Percentiles rank a stretch among this genome's conserved stretches.
These are phyloP conservation scores for Syzygium oleosum DNA, from an alignment of 345 rosid genomes.

Conservation along the genomic window DNA sequence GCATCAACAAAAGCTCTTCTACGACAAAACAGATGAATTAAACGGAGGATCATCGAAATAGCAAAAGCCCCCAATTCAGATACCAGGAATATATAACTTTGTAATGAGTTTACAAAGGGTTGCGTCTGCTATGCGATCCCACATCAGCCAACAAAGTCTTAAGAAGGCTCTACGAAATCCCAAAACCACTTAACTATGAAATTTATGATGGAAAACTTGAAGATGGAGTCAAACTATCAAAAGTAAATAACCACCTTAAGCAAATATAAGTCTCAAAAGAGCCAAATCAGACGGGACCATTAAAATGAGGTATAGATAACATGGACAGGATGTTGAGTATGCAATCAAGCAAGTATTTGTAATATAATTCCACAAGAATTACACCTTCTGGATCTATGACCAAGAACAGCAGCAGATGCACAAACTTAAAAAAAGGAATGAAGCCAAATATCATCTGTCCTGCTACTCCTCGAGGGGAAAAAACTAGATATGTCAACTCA, in stretches of 20 bases:
- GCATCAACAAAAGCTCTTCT: not conserved
- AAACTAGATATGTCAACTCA: not conserved
- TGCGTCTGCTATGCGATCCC: not conserved
- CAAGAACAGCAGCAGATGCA: not conserved
- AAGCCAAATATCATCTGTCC: not conserved
- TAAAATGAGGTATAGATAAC: not conserved
- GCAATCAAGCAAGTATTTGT: not conserved
- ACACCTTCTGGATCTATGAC: not conserved
- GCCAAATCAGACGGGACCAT: not conserved
- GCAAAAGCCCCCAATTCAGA: not conserved
- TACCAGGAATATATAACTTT: not conserved
- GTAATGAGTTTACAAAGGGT: not conserved
- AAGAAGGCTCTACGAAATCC: not conserved
- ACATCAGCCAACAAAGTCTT: not conserved
- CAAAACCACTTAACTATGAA: not conserved
- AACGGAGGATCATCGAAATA: not conserved
- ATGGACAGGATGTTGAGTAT: not conserved
- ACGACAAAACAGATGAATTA: not conserved
- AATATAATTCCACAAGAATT: not conserved
- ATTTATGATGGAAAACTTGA: not conserved
- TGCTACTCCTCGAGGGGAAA: not conserved
- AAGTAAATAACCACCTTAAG: not conserved
- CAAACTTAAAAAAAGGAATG: not conserved
- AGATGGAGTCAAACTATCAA: not conserved
- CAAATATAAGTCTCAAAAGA: not conserved